Conservation (phyloP, 73 alveolate species). For the Tetrahymena elliotti region DNA sequence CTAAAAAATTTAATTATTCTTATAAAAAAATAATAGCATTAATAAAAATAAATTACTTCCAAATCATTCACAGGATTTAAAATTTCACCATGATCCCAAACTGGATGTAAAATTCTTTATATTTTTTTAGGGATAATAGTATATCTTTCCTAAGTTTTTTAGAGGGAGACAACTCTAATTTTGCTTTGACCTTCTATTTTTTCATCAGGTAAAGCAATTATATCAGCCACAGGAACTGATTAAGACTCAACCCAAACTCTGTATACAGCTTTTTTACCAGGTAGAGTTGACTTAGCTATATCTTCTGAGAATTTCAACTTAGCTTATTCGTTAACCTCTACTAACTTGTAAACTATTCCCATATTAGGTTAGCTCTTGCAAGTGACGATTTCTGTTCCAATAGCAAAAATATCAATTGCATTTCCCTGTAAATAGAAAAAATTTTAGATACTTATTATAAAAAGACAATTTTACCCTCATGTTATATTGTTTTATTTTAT, state of each 20-base stretch:
- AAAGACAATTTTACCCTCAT: neutral
- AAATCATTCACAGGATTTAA: neutral
- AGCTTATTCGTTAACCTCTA: neutral
- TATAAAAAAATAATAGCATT: neutral
- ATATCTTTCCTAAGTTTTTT: neutral
- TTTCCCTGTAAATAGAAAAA: neutral
- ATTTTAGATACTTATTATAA: neutral
- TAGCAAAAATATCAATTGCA: neutral
- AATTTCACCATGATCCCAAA: neutral
- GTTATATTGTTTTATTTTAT: neutral
- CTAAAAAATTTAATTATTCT: neutral
- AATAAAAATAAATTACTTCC: neutral
- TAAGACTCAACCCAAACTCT: neutral
- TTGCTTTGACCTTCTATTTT: neutral
- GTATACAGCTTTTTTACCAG: neutral
- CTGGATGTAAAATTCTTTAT: neutral
- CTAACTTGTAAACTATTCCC: neutral
- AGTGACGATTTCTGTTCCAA: neutral
- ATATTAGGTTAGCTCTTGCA: neutral
- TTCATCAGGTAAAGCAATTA: neutral
- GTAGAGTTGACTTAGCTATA: neutral
- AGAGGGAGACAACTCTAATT: neutral
- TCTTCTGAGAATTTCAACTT: neutral
- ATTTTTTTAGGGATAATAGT: neutral
- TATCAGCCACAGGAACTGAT: neutral